phyloP scores from a whole-genome alignment of 345 rosid genomes.

The Eucalyptus erythrocorys region DNA sequence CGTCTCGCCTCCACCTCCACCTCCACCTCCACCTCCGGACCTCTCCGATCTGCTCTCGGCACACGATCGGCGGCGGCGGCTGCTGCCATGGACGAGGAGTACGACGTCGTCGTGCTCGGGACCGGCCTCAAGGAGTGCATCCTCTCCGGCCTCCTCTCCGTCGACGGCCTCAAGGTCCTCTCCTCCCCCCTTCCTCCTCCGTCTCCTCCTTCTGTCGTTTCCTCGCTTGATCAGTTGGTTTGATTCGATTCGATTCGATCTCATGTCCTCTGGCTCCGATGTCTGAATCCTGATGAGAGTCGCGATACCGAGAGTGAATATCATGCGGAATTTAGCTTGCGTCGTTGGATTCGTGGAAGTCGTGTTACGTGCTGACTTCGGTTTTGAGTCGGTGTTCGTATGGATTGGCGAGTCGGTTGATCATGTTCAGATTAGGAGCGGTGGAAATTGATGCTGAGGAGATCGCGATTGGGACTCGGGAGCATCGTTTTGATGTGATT shows the following conservation, averaged over 20 bases:
- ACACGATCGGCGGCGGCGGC: slow-evolving; percentile 29
- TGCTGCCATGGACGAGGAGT: slow-evolving; percentile 74
- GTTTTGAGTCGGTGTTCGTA: neutral
- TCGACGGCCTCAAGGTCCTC: slow-evolving; percentile 88
- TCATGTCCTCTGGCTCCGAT: neutral
- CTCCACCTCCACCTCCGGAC: neutral
- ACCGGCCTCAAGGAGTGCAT: slow-evolving; percentile 99
- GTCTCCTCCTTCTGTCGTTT: neutral
- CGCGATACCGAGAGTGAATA: neutral
- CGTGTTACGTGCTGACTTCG: neutral
- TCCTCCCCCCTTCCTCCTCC: neutral
- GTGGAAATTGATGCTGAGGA: neutral
- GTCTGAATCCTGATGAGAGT: neutral
- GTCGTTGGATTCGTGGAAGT: neutral
- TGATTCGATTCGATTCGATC: neutral
- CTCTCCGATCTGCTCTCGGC: neutral
- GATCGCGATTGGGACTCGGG: neutral
- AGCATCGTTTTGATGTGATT: neutral
- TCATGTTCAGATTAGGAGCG: neutral
- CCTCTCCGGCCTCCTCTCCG: slow-evolving; percentile 99
- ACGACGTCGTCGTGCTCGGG: slow-evolving; percentile 84
- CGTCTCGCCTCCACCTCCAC: neutral
- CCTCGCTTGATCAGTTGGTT: neutral
- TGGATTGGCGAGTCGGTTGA: neutral
- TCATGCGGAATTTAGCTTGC: neutral